Base-by-base conservation (phyloP, 306 rosid genomes). In the Vigna mungo region DNA sequence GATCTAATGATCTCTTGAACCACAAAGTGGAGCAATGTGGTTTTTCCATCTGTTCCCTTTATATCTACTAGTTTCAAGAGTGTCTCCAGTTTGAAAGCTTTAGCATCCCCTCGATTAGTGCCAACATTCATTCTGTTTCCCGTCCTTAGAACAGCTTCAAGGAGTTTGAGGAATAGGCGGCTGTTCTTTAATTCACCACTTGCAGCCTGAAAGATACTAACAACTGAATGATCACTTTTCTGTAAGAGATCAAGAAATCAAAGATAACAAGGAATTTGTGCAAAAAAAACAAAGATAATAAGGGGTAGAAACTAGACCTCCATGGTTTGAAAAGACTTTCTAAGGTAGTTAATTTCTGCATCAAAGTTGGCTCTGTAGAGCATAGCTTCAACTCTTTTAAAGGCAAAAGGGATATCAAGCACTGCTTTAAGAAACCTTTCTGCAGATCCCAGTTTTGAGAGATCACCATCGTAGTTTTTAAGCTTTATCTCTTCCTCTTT, bases 91-190 rank as follows among this genome's bases (percentile, higher is more conserved):
- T 95, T 95, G 81, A 95, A 95, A 68, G 99, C 87, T 82, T 85
- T 95, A 48, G 99, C 99, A 78, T 90, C 99, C 44, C 99, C 99
- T 66, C 99, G 84, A 53, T 92, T 90, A 56, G 99, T 95, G 73
- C 99, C 99, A 25, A 90, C 97, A 76, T 95, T 95, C 99, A 95
- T 95, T 78, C 99, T 83, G 89, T 95, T 95, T 86, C 99, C 99
- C 49, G 99, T 95, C 90, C 87, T 85, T 77, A 95, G 99, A 85
- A 95, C 99, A 60, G 99, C 97, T 85, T 95, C 99, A 62, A 95
- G 96, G 43, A 95, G 99, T 86, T 90, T 92, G 75, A 95, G 87
- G 88, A 95, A 95, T 78, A 95, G 84, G 27, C 97, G 80, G 78
- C 99, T 95, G 84, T 87, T 95, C 89, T 88, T 89, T 52, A 95